A percentile compares a stretch with the other conserved stretches of the same genome.
These are phyloP conservation scores for Chaetomium sp. DNA, from an alignment of 2,329 filamentous ascomycete species.

Conservation along the genomic window DNA sequence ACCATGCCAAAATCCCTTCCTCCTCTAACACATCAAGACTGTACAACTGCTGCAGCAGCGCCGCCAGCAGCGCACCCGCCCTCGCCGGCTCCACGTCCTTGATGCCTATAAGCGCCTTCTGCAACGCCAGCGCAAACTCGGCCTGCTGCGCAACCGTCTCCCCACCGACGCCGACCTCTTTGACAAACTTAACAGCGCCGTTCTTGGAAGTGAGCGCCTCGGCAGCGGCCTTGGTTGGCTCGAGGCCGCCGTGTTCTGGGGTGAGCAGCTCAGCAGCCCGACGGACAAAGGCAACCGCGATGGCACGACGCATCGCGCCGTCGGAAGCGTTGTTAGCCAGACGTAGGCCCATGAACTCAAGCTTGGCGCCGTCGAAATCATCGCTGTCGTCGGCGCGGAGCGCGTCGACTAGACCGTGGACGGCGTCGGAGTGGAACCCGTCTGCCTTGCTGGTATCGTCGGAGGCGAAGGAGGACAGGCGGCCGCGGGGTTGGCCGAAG, in stretches of 20 bases:
- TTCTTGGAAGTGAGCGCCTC: conserved; percentile 49
- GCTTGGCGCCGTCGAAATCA: conserved; percentile 74
- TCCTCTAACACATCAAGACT: conserved; percentile 80
- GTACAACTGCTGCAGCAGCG: conserved; percentile 77
- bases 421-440: conserved; percentile 80
- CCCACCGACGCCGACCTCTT: conserved; percentile 54
- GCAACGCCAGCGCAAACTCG: conserved; percentile 75
- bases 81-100: conserved; percentile 49
- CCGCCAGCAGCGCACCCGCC: conserved; percentile 62
- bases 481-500: conserved; percentile 23
- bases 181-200: conserved; percentile 50
- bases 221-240: conserved; percentile 59
- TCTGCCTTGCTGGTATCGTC: conserved; percentile 49
- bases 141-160: conserved; percentile 71
- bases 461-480: conserved; percentile 64
- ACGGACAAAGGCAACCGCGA: conserved; percentile 79
- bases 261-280: conserved; percentile 64
- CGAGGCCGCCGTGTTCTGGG: conserved; percentile 44
- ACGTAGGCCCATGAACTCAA: conserved; percentile 90
- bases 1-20: conserved; percentile 84
- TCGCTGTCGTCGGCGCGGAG: conserved; percentile 65
- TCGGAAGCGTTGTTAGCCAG: conserved; percentile 89
- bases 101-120: conserved; percentile 66
- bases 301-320: conserved; percentile 76
- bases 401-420: conserved; percentile 78